phyloP scores from a whole-genome alignment of 768 basidiomycete species.

The Amanita polypyramis region DNA sequence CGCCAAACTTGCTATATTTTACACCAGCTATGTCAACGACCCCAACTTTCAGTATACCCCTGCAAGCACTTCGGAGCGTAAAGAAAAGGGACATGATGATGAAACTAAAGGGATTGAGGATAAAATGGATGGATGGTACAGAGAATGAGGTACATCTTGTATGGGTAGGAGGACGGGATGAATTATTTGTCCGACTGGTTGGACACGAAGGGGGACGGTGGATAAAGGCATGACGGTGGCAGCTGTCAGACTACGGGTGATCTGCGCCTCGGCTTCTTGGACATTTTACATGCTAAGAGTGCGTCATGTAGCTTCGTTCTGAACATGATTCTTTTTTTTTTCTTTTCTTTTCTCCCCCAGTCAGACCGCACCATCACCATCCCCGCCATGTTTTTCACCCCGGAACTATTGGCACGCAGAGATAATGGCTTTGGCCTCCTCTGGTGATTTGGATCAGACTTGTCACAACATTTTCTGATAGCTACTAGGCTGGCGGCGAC shows the following conservation, averaged over 20 bases:
- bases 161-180: slow-evolving; percentile 54
- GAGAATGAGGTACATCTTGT: slow-evolving; percentile 42
- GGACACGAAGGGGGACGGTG: slow-evolving; percentile 39
- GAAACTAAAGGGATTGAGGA: slow-evolving; percentile 32
- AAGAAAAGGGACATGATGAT: slow-evolving; percentile 45
- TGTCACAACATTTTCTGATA: neutral
- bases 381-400: slow-evolving; percentile 73
- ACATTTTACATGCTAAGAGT: neutral
- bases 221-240: slow-evolving; percentile 30
- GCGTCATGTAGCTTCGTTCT: slow-evolving; percentile 2
- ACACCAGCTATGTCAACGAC: slow-evolving; percentile 38
- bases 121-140: slow-evolving; percentile 31
- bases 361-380: too few species aligned
- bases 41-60: slow-evolving; percentile 35
- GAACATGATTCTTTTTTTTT: neutral
- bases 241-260: neutral
- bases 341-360: neutral
- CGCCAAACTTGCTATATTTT: slow-evolving; percentile 37
- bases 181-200: slow-evolving; percentile 55
- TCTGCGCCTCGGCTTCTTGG: neutral
- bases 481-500: slow-evolving; percentile 78
- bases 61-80: slow-evolving; percentile 38
- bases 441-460: slow-evolving; percentile 34
- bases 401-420: slow-evolving; percentile 68
- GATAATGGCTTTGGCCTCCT: slow-evolving; percentile 88